phyloP scores from a whole-genome alignment of 371 early-diverging fungal species.

The Mortierella sp. region DNA sequence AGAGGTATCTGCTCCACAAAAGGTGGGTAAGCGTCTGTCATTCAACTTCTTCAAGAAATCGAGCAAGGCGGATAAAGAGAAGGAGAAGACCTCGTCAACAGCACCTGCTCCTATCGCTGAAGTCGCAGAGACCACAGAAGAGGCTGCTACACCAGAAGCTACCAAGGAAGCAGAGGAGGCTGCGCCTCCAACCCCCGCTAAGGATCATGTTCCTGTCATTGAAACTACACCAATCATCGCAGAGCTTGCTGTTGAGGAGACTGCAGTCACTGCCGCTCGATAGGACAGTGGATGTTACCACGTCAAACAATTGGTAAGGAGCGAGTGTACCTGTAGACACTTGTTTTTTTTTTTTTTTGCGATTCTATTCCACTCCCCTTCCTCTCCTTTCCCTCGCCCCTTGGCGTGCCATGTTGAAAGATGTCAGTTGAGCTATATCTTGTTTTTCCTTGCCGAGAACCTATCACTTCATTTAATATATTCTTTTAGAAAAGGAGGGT shows the following conservation, averaged over 20 bases:
- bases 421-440: neutral
- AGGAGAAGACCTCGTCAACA: constrained; percentile 24
- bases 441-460: neutral
- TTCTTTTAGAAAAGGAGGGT: neutral
- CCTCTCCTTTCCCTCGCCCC: neutral
- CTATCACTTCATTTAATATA: neutral
- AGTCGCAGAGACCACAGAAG: constrained; percentile 23
- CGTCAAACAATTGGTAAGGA: neutral
- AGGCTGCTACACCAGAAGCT: constrained; percentile 14
- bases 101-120: constrained; percentile 25
- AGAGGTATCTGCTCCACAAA: constrained; percentile 4
- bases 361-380: neutral
- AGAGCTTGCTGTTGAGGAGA: constrained; percentile 47
- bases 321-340: neutral
- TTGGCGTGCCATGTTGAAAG: neutral
- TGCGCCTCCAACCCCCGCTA: constrained; percentile 29
- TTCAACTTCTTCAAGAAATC: constrained; percentile 54
- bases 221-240: constrained; percentile 29
- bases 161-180: constrained; percentile 17
- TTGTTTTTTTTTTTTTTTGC: neutral
- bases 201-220: constrained; percentile 49
- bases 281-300: constrained; percentile 4
- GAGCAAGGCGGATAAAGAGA: constrained; percentile 36
- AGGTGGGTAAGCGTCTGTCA: constrained; percentile 44
- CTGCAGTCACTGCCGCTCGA: constrained; percentile 43